Base-by-base conservation (phyloP, 257 asterid genomes). In the Penstemon eatonii region DNA sequence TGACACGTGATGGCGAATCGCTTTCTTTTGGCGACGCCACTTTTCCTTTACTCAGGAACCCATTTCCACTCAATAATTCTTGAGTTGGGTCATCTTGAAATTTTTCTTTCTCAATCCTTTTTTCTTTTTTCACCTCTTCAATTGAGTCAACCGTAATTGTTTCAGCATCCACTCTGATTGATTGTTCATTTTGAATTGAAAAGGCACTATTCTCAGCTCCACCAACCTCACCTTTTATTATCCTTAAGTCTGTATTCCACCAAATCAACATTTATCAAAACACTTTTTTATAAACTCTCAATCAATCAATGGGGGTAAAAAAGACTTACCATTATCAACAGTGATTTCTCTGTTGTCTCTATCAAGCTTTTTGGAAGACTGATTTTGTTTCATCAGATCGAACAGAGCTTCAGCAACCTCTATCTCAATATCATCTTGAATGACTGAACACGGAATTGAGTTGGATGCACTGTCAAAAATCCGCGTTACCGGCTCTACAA, bases 351-450 rank as follows among this genome's bases (percentile, higher is more conserved):
- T 47, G 75, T 73, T 8, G 50, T 80, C 84, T 42, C 75, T 46
- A 6, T 73, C 75, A 12, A 65, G 75, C 25, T 56, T 67, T 8
- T 57, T 74, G 72, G 82, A 73, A 69, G 78, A 71, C 47, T 70
- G 82, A 15, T 85, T 79, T 76, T 84, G 91, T 72, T 78, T 83
- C 87, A 77, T 81, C 73, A 87, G 87, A 76, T 87, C 89, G 75
- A 87, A 87, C 71, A 87, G 80, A 69, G 89, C 95, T 78, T 87
- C 95, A 12, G 84, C 89, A 45, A 85, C 91, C 85, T 87, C 95
- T 53, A 85, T 71, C 86, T 87, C 94, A 18, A 84, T 81, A 44
- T 87, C 89, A 44, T 81, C 86, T 74, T 81, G 83, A 69, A 70
- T 37, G 53, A 46, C 64, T 8, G 79, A 74, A 67, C 81, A 67